These are phyloP conservation scores for Solanum ossicruentum DNA, from an alignment of 257 asterid genomes.

Conservation along the genomic window DNA sequence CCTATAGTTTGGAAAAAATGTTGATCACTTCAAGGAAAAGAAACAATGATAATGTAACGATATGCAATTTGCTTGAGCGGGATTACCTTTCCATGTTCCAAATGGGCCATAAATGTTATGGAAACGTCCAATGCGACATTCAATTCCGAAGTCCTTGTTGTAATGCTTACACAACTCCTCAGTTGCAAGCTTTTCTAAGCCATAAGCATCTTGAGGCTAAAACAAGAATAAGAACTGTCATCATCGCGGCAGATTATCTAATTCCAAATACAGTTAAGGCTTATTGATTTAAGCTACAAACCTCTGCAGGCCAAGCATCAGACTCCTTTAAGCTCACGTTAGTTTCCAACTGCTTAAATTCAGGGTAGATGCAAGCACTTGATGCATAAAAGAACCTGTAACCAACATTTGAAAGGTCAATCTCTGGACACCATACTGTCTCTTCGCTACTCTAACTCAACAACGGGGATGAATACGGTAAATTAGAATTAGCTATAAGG, in stretches of 20 bases:
- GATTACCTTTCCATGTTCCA: slow-evolving; percentile 90
- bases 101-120: slow-evolving; percentile 90
- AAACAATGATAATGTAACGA: background rate
- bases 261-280: background rate
- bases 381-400: slow-evolving; percentile 86
- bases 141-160: slow-evolving; percentile 88
- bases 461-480: background rate
- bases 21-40: background rate
- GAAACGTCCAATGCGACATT: slow-evolving; percentile 85
- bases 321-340: slow-evolving; percentile 93
- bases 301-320: slow-evolving; percentile 99
- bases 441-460: background rate
- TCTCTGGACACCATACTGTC: background rate
- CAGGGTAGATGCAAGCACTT: slow-evolving; percentile 90
- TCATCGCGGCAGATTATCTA: background rate
- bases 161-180: slow-evolving; percentile 86
- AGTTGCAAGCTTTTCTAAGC: slow-evolving; percentile 82
- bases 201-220: slow-evolving; percentile 95
- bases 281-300: slow-evolving; percentile 1
- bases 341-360: slow-evolving; percentile 84
- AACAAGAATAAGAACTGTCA: background rate
- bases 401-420: background rate
- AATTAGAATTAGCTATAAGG: background rate
- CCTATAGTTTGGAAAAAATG: slow-evolving; percentile 23
- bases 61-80: background rate